Percentiles rank a stretch among this genome's conserved stretches.
These are phyloP conservation scores for Epithele typhae DNA, from an alignment of 768 basidiomycete species.

Conservation along the genomic window DNA sequence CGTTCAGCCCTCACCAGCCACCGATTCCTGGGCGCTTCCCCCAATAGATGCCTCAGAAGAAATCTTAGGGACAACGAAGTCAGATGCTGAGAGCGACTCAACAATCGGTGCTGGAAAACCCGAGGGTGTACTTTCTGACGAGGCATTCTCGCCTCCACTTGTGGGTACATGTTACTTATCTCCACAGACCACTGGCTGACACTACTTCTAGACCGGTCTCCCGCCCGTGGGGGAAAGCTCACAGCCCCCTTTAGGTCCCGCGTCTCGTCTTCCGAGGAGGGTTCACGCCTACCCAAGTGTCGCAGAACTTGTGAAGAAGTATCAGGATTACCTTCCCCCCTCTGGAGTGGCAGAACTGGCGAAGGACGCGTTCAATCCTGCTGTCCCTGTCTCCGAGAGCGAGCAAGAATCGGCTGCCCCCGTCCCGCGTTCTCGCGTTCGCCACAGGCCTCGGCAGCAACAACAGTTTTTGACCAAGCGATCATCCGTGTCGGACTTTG, in stretches of 20 bases:
- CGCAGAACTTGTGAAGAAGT: constrained; percentile 80
- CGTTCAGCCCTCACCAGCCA: background rate
- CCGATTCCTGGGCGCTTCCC: background rate
- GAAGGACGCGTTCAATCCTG: constrained; percentile 64
- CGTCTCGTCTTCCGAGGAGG: constrained; percentile 64
- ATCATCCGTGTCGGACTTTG: constrained; percentile 77
- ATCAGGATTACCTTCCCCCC: constrained; percentile 72
- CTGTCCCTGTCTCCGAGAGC: constrained; percentile 67
- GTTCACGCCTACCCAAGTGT: constrained; percentile 57
- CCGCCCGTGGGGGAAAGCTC: background rate
- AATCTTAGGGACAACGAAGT: constrained; percentile 28
- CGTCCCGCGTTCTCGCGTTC: constrained; percentile 32
- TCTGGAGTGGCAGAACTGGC: constrained; percentile 69
- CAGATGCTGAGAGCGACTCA: constrained; percentile 78
- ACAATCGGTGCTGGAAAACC: constrained; percentile 62
- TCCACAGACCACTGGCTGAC: background rate
- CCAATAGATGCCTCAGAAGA: constrained; percentile 7
- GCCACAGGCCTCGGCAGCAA: constrained; percentile 49
- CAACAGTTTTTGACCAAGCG: constrained; percentile 49
- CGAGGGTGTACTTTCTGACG: constrained; percentile 8
- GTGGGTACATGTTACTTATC: constrained; percentile 12
- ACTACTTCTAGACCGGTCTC: background rate
- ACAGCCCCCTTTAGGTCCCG: constrained; percentile 6
- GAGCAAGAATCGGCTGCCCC: constrained; percentile 57
- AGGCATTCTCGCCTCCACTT: constrained; percentile 3